A percentile compares a stretch with the other conserved stretches of the same genome.
Conservation (phyloP, 768 basidiomycete species). For the Pleurotus platypus region DNA sequence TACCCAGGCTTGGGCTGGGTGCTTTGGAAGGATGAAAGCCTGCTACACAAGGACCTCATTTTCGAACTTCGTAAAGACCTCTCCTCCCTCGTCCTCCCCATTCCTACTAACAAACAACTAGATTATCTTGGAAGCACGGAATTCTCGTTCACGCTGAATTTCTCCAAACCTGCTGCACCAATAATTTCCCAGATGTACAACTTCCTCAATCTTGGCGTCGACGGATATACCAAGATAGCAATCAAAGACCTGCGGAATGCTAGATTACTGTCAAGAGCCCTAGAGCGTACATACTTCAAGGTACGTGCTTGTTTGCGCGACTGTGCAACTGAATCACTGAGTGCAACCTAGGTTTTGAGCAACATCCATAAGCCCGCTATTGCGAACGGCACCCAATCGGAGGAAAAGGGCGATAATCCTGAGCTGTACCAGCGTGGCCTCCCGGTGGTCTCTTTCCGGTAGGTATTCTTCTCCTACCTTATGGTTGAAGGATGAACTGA, state of each 20-base stretch:
- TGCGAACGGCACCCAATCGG: constrained; percentile 10
- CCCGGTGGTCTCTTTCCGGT: constrained; percentile 61
- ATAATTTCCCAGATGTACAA: constrained; percentile 59
- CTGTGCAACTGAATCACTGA: neutral
- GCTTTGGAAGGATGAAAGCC: constrained; percentile 54
- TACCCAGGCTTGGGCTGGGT: constrained; percentile 61
- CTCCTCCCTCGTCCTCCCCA: constrained; percentile 11
- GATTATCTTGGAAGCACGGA: constrained; percentile 58
- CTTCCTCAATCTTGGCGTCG: constrained; percentile 56
- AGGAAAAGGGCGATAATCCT: constrained; percentile 35
- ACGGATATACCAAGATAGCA: constrained; percentile 42
- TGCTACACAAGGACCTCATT: constrained; percentile 58
- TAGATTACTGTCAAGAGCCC: constrained; percentile 50
- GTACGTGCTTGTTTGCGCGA: constrained; percentile 16
- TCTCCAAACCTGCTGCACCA: constrained; percentile 56
- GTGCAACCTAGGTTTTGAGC: constrained; percentile 32
- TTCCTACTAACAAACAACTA: constrained; percentile 4
- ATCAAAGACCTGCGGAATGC: constrained; percentile 52
- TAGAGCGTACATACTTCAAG: constrained; percentile 51
- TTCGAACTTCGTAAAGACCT: constrained; percentile 55
- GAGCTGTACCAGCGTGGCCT: constrained; percentile 48
- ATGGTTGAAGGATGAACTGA: neutral
- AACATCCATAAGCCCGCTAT: constrained; percentile 43
- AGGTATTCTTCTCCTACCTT: neutral
- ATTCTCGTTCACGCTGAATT: constrained; percentile 60